Base-by-base conservation (phyloP, 345 rosid genomes). In the Carallia brachiata region DNA sequence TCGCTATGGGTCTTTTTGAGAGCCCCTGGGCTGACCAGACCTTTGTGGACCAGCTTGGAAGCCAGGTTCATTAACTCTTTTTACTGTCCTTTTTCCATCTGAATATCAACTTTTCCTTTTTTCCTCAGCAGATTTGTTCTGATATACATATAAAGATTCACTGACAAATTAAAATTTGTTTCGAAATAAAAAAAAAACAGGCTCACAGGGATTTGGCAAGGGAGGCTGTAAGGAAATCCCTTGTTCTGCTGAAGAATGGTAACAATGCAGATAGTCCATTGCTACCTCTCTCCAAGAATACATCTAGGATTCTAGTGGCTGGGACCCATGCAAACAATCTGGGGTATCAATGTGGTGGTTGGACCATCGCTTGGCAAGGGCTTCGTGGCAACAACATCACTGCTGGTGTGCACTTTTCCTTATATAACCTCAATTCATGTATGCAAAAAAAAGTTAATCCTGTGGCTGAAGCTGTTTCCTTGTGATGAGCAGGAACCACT, bases 1-100 rank as follows among this genome's bases (percentile, higher is more conserved):
- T 90, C 83, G 64, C 63, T 15, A 77, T 87, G 86, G 98, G 95
- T 19, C 78, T 89, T 16, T 92, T 90, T 67, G 96, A 92, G 71
- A 75, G 82, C 47, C 93, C 95, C 16, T 32, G 85, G 52, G 82
- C 88, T 58, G 90, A 87, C 76, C 13, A 81, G 23, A 83, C 74
- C 78, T 82, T 82, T 6, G 75, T 73, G 3, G 63, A 69, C 32
- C 54, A 87, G 5, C 89, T 91, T 12, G 97, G 93, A 68, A 62
- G 85, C 61, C 84, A 87, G 88, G 93, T 88, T 52, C 50, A 12
- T 44, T 44, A 12, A 15, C 23, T 12, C 50, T 3, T 12, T 44
- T 44, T 44, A 44, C 12, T 44, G 12, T 44, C 13, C 23, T 15
- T 12, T 44, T 44, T 12, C 50, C 50, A 44, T 44, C 50, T 13